Evolutionary conservation across 108 stramenopile genomes (phyloP).

Genomic region (Cyclostephanos tholiformis): DNA sequence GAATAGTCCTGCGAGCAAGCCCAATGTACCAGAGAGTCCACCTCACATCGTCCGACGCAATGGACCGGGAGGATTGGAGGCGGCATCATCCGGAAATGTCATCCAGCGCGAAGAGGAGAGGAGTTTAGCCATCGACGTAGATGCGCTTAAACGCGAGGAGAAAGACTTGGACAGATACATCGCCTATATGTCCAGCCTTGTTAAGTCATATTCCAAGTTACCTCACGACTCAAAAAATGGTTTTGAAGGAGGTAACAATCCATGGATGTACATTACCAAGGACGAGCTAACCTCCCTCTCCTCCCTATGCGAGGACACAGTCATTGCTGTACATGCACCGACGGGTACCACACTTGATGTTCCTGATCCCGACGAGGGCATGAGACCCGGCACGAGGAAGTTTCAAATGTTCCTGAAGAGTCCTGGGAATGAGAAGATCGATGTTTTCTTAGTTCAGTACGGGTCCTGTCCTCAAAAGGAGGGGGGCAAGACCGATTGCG

Average conservation of each 20-base stretch:
- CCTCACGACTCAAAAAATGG: conserved; percentile 3
- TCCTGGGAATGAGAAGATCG: conserved; percentile 53
- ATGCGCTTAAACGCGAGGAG: conserved; percentile 35
- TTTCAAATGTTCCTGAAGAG: conserved; percentile 89
- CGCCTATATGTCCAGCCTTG: conserved; percentile 38
- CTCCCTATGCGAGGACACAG: conserved; percentile 66
- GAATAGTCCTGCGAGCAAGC: conserved; percentile 1
- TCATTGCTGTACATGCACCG: conserved; percentile 92
- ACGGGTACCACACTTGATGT: conserved; percentile 89
- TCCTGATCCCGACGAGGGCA: conserved; percentile 86
- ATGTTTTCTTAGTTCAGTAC: conserved; percentile 64
- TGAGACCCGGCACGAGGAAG: conserved; percentile 66
- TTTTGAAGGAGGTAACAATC: conserved; percentile 1
- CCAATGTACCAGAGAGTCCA: conserved; percentile 20
- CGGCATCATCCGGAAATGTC: conserved; percentile 9
- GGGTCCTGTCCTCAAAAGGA: conserved; percentile 25
- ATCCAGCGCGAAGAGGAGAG: conserved; percentile 23
- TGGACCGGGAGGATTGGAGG: conserved; percentile 5
- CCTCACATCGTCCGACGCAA: conserved; percentile 31
- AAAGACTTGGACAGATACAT: conserved; percentile 43
- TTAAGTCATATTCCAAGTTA: conserved; percentile 31
- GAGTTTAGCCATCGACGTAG: conserved; percentile 23
- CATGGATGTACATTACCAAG: conserved; percentile 67
- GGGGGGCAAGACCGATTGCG: neutral
- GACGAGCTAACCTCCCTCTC: conserved; percentile 71